phyloP scores from a whole-genome alignment of 495 filamentous ascomycete species.

The Aspergillus biplanus region DNA sequence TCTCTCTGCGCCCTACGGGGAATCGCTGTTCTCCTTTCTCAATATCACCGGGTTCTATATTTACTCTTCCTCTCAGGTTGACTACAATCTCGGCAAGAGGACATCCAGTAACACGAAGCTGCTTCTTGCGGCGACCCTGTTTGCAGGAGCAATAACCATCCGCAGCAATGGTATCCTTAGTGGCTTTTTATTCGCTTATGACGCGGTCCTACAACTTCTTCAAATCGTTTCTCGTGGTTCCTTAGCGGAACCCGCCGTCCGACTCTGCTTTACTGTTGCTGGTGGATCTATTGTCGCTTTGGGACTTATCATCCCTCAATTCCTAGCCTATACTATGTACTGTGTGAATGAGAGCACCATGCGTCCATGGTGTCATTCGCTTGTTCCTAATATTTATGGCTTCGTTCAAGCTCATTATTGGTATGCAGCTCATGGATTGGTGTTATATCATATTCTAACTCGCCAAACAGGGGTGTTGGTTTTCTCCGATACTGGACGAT shows the following conservation, averaged over 20 bases:
- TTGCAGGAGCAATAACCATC: conserved; percentile 73
- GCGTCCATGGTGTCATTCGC: conserved; percentile 74
- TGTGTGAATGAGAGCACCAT: conserved; percentile 51
- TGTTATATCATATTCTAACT: conserved; percentile 18
- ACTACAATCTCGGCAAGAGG: conserved; percentile 27
- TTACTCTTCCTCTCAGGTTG: conserved; percentile 61
- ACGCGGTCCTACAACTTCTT: conserved; percentile 46
- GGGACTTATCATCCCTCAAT: conserved; percentile 73
- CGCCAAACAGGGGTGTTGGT: conserved; percentile 72
- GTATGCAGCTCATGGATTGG: conserved; percentile 48
- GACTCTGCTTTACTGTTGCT: conserved; percentile 57
- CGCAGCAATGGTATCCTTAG: conserved; percentile 89
- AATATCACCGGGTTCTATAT: conserved; percentile 73
- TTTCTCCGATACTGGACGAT: conserved; percentile 90
- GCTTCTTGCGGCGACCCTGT: conserved; percentile 64
- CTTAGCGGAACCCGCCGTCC: conserved; percentile 35
- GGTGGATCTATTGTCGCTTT: conserved; percentile 68
- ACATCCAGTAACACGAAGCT: conserved; percentile 48
- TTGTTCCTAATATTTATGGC: conserved; percentile 81
- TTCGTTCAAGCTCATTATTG: conserved; percentile 92
- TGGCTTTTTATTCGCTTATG: conserved; percentile 70
- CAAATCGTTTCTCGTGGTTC: conserved; percentile 35
- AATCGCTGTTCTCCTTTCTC: conserved; percentile 78
- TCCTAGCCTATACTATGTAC: conserved; percentile 71
- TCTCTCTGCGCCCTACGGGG: conserved; percentile 83